Percentiles rank a stretch among this genome's conserved stretches.
Conservation (phyloP, 257 asterid genomes). For the Fraxinus cuspidata region DNA sequence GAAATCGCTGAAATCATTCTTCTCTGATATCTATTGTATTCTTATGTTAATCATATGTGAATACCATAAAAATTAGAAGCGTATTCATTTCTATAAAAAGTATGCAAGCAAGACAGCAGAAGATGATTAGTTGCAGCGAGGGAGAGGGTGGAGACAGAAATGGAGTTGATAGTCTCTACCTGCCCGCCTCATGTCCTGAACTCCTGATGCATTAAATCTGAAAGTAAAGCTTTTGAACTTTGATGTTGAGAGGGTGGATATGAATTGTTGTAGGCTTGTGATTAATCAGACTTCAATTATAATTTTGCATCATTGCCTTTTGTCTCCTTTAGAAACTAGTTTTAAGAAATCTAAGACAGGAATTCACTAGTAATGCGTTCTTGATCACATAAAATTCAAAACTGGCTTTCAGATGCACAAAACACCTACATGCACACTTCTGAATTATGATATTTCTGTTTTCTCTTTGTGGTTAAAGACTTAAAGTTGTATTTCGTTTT, state of each 20-base stretch:
- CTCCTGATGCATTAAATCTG: background rate
- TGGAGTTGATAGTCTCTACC: background rate
- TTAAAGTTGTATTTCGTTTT: slow-evolving; percentile 15
- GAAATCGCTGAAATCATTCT: too few species aligned
- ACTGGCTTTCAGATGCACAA: slow-evolving; percentile 6
- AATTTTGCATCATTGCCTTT: background rate
- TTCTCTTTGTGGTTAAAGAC: slow-evolving; percentile 25
- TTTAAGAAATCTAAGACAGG: background rate
- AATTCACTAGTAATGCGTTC: background rate
- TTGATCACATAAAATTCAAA: background rate
- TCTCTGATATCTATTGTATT: background rate
- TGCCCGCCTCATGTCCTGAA: background rate
- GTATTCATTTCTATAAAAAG: background rate
- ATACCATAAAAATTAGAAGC: background rate
- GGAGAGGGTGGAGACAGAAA: background rate
- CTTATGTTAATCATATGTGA: background rate
- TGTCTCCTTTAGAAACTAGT: too few species aligned
- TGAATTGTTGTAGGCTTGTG: background rate
- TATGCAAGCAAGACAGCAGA: background rate
- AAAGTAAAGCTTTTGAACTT: background rate
- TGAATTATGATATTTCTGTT: background rate
- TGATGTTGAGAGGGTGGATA: background rate
- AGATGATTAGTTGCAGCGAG: background rate
- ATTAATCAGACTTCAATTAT: slow-evolving; percentile 1
- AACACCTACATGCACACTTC: background rate